Evolutionary conservation across 345 rosid species (phyloP).

Genomic region (Corymbia maculata): DNA sequence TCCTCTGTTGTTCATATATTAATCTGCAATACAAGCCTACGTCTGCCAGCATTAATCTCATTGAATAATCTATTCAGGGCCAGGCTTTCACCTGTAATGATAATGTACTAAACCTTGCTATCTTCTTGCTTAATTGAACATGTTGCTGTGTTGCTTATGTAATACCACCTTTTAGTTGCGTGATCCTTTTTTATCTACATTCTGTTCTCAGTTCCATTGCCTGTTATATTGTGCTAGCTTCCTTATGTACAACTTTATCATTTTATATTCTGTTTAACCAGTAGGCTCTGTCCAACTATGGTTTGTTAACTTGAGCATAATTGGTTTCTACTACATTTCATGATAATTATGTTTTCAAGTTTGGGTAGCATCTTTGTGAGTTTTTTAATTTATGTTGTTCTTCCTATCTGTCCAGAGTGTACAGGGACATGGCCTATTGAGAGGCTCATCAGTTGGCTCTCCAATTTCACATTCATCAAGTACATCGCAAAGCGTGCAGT

Average conservation of each 20-base stretch:
- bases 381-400: not conserved
- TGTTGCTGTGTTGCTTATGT: not conserved
- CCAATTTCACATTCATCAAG: constrained; percentile 45
- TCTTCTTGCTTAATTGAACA: not conserved
- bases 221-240: not conserved
- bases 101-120: not conserved
- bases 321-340: not conserved
- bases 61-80: not conserved
- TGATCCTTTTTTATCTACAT: not conserved
- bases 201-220: not conserved
- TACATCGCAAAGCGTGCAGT: constrained; percentile 45
- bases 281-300: not conserved
- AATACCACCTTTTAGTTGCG: not conserved
- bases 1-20: not conserved
- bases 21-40: not conserved
- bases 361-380: not conserved
- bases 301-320: not conserved
- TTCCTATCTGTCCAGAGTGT: constrained; percentile 36
- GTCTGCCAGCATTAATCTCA: not conserved
- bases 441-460: constrained; percentile 43
- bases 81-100: not conserved
- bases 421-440: constrained; percentile 63
- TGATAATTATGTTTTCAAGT: not conserved
- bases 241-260: not conserved
- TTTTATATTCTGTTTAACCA: not conserved